Conservation (phyloP, 208 protist genomes). For the Trypanosoma platydactyli region DNA sequence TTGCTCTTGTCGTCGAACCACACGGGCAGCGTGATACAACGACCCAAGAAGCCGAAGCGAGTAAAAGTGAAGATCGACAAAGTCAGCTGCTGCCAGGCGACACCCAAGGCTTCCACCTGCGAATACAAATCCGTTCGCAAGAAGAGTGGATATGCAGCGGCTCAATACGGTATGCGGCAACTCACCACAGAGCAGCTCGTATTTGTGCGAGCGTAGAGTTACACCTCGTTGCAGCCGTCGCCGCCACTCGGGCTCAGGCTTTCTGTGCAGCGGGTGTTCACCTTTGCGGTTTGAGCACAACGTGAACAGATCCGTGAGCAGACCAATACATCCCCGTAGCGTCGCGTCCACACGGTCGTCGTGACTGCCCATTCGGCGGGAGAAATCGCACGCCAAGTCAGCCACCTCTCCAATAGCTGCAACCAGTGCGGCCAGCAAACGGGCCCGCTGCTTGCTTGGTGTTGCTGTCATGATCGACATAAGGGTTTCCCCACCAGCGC, state of each 20-base stretch:
- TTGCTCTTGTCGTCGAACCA: background rate
- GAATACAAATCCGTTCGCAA: slow-evolving; percentile 48
- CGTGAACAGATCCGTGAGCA: slow-evolving; percentile 27
- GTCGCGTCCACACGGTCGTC: slow-evolving; percentile 32
- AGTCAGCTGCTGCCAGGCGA: slow-evolving; percentile 40
- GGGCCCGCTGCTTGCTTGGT: slow-evolving; percentile 30
- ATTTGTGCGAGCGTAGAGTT: slow-evolving; percentile 79
- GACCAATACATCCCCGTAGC: slow-evolving; percentile 34
- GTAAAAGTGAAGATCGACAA: slow-evolving; percentile 75
- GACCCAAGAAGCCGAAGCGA: slow-evolving; percentile 54
- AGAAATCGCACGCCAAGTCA: slow-evolving; percentile 9
- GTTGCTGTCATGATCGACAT: slow-evolving; percentile 47
- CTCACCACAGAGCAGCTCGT: slow-evolving; percentile 66
- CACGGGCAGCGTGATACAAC: slow-evolving; percentile 53
- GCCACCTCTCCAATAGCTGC: slow-evolving; percentile 4
- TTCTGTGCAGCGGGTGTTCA: slow-evolving; percentile 28
- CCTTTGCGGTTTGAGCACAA: slow-evolving; percentile 19
- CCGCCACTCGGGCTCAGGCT: slow-evolving; percentile 54
- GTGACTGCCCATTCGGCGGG: background rate
- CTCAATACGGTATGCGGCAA: slow-evolving; percentile 57
- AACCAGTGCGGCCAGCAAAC: slow-evolving; percentile 16
- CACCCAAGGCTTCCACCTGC: slow-evolving; percentile 37
- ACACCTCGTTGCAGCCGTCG: slow-evolving; percentile 37
- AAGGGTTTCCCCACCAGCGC: slow-evolving; percentile 2
- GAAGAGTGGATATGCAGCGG: slow-evolving; percentile 40